Conservation (phyloP, 345 rosid genomes). For the Pugionium dolabratum region DNA sequence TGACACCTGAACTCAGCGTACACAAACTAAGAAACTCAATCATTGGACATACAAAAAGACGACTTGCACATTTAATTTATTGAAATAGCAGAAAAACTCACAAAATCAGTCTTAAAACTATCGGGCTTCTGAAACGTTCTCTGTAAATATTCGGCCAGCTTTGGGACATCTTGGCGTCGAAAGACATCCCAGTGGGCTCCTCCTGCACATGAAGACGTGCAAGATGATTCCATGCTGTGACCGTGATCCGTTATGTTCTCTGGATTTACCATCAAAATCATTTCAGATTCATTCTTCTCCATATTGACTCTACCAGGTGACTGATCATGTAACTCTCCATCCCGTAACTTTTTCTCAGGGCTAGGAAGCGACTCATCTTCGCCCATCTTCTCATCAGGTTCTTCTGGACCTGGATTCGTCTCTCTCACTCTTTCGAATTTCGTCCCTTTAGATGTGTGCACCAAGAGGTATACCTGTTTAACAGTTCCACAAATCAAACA, state of each 20-base stretch:
- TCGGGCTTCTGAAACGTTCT: conserved; percentile 44
- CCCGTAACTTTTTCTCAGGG: conserved; percentile 19
- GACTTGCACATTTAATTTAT: conserved; percentile 8
- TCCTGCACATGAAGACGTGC: conserved; percentile 37
- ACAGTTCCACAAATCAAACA: conserved; percentile 20
- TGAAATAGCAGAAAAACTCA: conserved; percentile 46
- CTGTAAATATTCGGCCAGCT: conserved; percentile 58
- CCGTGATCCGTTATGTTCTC: conserved; percentile 9
- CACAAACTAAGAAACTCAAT: conserved; percentile 28
- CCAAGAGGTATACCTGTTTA: conserved; percentile 44
- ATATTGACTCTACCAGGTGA: conserved; percentile 16
- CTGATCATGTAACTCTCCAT: conserved; percentile 31
- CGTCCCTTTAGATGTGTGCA: conserved; percentile 39
- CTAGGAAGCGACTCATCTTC: conserved; percentile 16
- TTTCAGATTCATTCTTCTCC: conserved; percentile 33
- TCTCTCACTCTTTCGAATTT: conserved; percentile 16
- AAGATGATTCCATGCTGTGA: conserved; percentile 27
- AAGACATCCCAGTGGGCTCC: conserved; percentile 90
- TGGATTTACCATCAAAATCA: conserved; percentile 15
- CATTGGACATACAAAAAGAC: conserved; percentile 5
- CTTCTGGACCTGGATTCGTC: neutral
- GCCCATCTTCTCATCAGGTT: conserved; percentile 26
- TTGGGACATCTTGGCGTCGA: conserved; percentile 74
- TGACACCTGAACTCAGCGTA: conserved; percentile 52
- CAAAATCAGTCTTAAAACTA: conserved; percentile 41